Percentiles rank a stretch among this genome's conserved stretches.
These are phyloP conservation scores for Ambrosiella beaveri DNA, from an alignment of 2,329 filamentous ascomycete species.

Conservation along the genomic window DNA sequence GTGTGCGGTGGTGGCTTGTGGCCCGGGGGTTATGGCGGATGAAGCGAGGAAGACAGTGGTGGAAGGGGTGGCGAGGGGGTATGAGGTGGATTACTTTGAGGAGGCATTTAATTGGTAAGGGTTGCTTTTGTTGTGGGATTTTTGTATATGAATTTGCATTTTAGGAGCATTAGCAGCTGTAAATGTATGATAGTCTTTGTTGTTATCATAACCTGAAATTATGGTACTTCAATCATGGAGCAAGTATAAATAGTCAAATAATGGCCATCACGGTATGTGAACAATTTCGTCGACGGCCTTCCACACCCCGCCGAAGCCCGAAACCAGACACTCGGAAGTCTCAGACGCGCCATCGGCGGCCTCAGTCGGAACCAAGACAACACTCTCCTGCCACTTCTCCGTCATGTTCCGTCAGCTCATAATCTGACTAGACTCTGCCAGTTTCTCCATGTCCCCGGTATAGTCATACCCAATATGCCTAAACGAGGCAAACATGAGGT, in stretches of 20 bases:
- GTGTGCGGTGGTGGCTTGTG: constrained; percentile 28
- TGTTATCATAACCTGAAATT: too few species aligned
- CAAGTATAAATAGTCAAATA: neutral
- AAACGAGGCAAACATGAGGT: constrained; percentile 57
- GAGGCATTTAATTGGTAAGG: constrained; percentile 27
- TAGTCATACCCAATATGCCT: constrained; percentile 64
- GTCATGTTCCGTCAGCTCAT: constrained; percentile 71
- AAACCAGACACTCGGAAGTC: neutral
- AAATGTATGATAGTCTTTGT: neutral
- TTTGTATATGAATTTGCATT: neutral
- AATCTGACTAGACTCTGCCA: constrained; percentile 56
- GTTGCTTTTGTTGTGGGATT: neutral
- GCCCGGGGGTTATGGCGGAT: constrained; percentile 28
- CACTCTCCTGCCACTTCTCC: constrained; percentile 51
- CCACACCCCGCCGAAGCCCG: constrained; percentile 5
- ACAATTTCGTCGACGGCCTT: constrained; percentile 5
- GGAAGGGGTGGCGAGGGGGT: constrained; percentile 17
- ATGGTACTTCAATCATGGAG: too few species aligned
- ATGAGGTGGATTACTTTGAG: constrained; percentile 25
- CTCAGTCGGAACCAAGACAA: neutral
- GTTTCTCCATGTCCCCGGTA: constrained; percentile 56
- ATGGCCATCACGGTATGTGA: neutral
- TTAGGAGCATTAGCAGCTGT: neutral
- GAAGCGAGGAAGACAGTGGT: constrained; percentile 24
- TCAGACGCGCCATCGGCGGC: neutral